A percentile compares a stretch with the other conserved stretches of the same genome.
Evolutionary conservation across 768 basidiomycete genomes (phyloP).

Genomic region (Mycena capillaripes): DNA sequence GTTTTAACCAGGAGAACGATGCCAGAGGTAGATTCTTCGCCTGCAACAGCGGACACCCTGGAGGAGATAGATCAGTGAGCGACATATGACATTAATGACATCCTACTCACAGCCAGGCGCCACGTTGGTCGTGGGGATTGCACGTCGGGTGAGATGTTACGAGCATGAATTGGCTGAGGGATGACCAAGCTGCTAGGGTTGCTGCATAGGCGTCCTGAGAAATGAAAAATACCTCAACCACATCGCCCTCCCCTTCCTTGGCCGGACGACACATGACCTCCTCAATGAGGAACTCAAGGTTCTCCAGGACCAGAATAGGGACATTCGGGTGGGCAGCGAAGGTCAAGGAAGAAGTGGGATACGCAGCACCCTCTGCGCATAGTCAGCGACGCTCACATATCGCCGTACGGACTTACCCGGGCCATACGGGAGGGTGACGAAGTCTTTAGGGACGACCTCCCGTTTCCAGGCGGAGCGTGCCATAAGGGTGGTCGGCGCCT

Average conservation of each 20-base stretch:
- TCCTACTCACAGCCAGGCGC: conserved; percentile 29
- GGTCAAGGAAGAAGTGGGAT: conserved; percentile 15
- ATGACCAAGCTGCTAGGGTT: conserved; percentile 19
- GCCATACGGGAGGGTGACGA: no score
- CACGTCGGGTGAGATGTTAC: conserved; percentile 24
- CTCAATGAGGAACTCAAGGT: conserved; percentile 20
- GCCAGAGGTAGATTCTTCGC: neutral
- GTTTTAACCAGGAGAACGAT: conserved; percentile 8
- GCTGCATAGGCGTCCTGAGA: conserved; percentile 19
- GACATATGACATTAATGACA: neutral
- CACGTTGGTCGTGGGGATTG: conserved; percentile 26
- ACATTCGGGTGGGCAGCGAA: conserved; percentile 19
- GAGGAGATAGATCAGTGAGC: neutral
- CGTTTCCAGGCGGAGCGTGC: no score
- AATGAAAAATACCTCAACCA: neutral
- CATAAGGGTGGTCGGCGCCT: no score
- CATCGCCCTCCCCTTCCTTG: neutral
- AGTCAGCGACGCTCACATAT: no score
- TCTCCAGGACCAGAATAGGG: conserved; percentile 24
- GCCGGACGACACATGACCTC: neutral
- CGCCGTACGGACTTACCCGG: no score
- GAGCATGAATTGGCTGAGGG: conserved; percentile 13
- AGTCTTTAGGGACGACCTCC: no score
- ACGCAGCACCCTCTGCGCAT: conserved; percentile 2
- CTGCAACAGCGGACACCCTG: conserved; percentile 7